A percentile compares a stretch with the other conserved stretches of the same genome.
phyloP scores from a whole-genome alignment of 2,329 filamentous ascomycete species.

The Neurospora sp. region DNA sequence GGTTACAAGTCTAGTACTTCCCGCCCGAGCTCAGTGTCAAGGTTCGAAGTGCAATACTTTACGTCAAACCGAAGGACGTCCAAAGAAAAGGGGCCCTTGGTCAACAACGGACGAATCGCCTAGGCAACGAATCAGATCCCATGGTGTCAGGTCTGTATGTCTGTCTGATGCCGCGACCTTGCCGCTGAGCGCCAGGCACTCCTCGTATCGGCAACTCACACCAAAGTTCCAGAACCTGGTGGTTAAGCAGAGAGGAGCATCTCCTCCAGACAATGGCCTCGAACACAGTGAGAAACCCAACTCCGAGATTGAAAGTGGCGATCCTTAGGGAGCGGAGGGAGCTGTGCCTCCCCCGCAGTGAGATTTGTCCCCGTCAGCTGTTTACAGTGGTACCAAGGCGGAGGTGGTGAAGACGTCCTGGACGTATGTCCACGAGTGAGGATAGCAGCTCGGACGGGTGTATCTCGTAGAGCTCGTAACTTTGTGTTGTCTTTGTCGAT shows the following conservation, averaged over 20 bases:
- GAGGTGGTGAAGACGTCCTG: neutral
- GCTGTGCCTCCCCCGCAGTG: neutral
- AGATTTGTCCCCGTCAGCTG: neutral
- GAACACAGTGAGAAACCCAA: neutral
- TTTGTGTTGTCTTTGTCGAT: neutral
- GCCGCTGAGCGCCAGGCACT: neutral
- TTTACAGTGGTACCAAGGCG: neutral
- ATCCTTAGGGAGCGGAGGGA: neutral
- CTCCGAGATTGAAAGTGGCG: neutral
- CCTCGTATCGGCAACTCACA: neutral
- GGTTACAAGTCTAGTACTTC: neutral
- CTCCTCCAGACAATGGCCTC: neutral
- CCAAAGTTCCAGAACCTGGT: neutral
- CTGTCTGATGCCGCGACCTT: neutral
- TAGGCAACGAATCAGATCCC: neutral
- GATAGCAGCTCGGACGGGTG: neutral
- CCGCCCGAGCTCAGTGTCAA: neutral
- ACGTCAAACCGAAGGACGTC: neutral
- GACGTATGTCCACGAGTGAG: neutral
- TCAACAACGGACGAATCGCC: neutral
- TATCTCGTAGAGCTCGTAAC: neutral
- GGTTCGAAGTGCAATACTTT: neutral
- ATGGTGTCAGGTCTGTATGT: neutral
- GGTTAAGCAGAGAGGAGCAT: neutral
- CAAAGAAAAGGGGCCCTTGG: neutral